Conservation (phyloP, 179 eudicot genomes). For the Vitellaria paradoxa region DNA sequence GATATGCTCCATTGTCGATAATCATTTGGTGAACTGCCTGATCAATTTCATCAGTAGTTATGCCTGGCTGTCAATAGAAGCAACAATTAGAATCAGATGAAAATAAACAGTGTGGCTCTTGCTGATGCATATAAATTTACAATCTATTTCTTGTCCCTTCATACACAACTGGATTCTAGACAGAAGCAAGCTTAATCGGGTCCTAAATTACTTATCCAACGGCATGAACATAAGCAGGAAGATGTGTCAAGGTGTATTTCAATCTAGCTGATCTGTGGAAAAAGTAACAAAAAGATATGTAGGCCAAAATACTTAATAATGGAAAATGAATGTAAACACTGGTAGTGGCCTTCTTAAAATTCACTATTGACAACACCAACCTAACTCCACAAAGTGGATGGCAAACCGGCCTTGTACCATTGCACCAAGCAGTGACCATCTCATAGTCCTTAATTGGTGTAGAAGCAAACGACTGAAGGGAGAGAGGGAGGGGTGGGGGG, state of each 20-base stretch:
- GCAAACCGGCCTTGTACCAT: not conserved
- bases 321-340: not conserved
- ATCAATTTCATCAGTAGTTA: slow-evolving; percentile 90
- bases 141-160: slow-evolving; percentile 3
- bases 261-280: too few relatives aligned
- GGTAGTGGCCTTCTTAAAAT: not conserved
- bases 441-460: not conserved
- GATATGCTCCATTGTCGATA: slow-evolving; percentile 93
- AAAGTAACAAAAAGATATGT: not conserved
- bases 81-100: slow-evolving; percentile 7
- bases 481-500: too few relatives aligned
- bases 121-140: not conserved
- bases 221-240: not conserved
- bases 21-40: slow-evolving; percentile 98
- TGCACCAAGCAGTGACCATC: not conserved
- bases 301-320: not conserved
- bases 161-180: slow-evolving; percentile 4
- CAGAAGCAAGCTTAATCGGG: not conserved
- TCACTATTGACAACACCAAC: not conserved
- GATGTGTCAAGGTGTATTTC: not conserved
- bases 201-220: not conserved
- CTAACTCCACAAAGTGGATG: not conserved
- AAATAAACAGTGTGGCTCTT: not conserved
- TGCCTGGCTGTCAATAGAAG: slow-evolving; percentile 82
- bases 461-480: not conserved